Evolutionary conservation across 768 basidiomycete species (phyloP).

Genomic region (Tulasnella sp.): DNA sequence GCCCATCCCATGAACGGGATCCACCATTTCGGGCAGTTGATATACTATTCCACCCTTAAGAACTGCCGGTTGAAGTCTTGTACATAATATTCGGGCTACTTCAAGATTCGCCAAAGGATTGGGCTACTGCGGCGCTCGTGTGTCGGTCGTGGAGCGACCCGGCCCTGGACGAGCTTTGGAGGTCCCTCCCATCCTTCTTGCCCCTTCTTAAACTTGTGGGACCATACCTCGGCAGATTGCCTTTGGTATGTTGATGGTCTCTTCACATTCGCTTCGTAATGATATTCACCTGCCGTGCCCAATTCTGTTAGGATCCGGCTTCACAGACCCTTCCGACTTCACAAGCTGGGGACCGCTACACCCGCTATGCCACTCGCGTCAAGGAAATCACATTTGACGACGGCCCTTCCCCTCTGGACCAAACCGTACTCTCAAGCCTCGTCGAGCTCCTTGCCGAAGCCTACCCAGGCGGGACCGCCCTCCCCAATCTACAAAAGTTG

Average conservation of each 20-base stretch:
- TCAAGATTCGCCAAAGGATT: neutral
- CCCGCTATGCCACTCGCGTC: neutral
- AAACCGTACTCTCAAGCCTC: neutral
- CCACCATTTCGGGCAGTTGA: too few species aligned
- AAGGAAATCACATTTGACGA: neutral
- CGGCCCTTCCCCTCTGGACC: too few species aligned
- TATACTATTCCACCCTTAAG: too few species aligned
- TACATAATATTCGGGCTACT: neutral
- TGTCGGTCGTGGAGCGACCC: neutral
- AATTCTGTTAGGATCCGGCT: neutral
- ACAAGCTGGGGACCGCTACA: neutral
- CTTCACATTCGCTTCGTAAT: too few species aligned
- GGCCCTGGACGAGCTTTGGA: neutral
- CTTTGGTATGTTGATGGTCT: too few species aligned
- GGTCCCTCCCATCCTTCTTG: neutral
- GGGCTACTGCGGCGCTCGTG: neutral
- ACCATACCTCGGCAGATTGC: neutral
- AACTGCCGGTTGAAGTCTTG: neutral
- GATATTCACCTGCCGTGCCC: too few species aligned
- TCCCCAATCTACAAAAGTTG: neutral
- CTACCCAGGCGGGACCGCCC: neutral
- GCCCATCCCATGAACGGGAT: too few species aligned
- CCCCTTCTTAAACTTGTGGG: neutral
- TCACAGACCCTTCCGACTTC: neutral
- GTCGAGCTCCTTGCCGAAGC: neutral